Evolutionary conservation across 331 rosid species (phyloP).

Genomic region (Acacia pycnantha): DNA sequence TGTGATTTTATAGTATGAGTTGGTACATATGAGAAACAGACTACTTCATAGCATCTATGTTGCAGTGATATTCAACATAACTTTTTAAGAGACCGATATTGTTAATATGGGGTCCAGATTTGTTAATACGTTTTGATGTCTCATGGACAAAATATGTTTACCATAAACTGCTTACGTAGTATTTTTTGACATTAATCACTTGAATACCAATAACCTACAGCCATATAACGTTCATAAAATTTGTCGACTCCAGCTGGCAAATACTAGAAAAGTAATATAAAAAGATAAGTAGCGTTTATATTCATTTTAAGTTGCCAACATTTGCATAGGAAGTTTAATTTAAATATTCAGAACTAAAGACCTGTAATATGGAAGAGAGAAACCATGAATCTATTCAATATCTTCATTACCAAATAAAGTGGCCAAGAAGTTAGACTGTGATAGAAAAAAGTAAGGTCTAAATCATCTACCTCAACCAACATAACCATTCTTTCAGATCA

Average conservation of each 20-base stretch:
- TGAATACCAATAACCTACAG: not conserved
- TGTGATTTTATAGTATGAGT: not conserved
- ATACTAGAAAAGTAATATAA: not conserved
- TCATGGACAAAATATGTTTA: not conserved
- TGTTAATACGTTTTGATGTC: not conserved
- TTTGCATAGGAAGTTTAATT: not conserved
- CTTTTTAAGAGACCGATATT: conserved; percentile 1
- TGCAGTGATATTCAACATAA: not conserved
- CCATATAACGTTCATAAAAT: not conserved
- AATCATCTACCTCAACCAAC: conserved; percentile 73
- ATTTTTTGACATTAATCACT: not conserved
- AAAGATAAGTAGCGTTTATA: not conserved
- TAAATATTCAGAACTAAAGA: not conserved
- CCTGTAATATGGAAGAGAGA: not conserved
- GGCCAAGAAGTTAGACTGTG: not conserved
- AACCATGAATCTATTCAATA: not conserved
- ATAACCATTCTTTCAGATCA: conserved; percentile 88
- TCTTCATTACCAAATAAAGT: not conserved
- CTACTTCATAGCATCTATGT: conserved; percentile 1
- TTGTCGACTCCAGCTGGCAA: not conserved
- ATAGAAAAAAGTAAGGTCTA: conserved; percentile 20
- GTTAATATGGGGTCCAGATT: not conserved
- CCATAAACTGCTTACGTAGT: not conserved
- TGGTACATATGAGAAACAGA: not conserved
- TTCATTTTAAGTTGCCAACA: not conserved